These are phyloP conservation scores for Venturia carpophila DNA, from an alignment of 2,329 filamentous ascomycete species.

Conservation along the genomic window DNA sequence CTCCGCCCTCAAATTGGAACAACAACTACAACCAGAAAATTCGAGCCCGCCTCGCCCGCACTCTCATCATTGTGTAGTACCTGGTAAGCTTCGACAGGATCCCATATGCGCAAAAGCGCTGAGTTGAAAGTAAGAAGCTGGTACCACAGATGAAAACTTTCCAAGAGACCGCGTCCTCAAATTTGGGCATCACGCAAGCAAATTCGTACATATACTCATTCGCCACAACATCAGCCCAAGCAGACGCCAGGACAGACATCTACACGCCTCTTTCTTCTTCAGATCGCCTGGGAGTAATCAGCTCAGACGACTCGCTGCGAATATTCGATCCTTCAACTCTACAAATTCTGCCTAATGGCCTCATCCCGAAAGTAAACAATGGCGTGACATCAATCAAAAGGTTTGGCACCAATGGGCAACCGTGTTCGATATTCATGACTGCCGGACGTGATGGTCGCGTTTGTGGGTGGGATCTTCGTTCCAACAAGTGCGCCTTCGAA, in stretches of 20 bases:
- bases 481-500: conserved; percentile 19
- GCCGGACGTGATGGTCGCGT: conserved; percentile 65
- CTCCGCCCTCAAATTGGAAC: background rate
- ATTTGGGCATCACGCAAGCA: conserved; percentile 13
- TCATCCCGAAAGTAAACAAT: conserved; percentile 47
- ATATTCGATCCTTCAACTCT: conserved; percentile 56
- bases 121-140: background rate
- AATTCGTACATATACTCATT: conserved; percentile 52
- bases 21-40: background rate
- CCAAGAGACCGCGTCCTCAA: conserved; percentile 8
- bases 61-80: background rate
- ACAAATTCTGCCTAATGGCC: conserved; percentile 42
- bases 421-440: conserved; percentile 53
- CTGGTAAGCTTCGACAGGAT: background rate
- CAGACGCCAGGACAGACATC: background rate
- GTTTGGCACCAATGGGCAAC: conserved; percentile 32
- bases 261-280: conserved; percentile 8
- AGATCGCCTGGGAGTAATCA: conserved; percentile 50
- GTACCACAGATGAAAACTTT: conserved; percentile 13
- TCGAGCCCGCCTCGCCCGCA: background rate
- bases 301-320: conserved; percentile 62
- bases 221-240: conserved; percentile 30
- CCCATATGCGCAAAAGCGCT: background rate
- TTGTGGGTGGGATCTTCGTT: conserved; percentile 51
- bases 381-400: conserved; percentile 49